Evolutionary conservation across 345 rosid genomes (phyloP), one percentile per base, ranked within the genome.

Genomic region (Populus davidiana): DNA sequence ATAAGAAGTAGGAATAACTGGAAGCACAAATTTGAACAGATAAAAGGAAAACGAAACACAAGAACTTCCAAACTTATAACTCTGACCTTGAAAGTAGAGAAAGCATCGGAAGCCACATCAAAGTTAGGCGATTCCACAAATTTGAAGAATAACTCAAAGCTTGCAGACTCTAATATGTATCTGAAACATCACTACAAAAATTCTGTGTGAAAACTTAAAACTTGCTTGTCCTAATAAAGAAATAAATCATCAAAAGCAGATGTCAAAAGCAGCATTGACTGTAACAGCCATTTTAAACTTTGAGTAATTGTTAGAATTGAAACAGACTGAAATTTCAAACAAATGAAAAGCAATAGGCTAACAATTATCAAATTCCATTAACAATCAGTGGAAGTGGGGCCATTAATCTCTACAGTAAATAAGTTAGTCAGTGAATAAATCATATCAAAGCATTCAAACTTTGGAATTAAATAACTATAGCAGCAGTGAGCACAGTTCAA

Each of bases 51-150:
- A 70, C 76, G 44, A 67, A 77, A 44, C 66, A 75, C 52, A 43
- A 62, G 69, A 78, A 72, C 49, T 75, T 27, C 73, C 73, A 65
- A 72, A 75, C 72, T 73, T 52, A 38, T 14, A 71, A 50, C 44
- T 81, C 87, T 86, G 83, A 93, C 98, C 97, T 95, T 95, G 84
- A 95, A 95, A 80, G 98, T 95, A 75, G 94, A 91, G 86, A 95
- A 93, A 72, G 99, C 96, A 92, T 95, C 99, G 83, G 98, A 93
- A 79, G 98, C 90, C 83, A 93, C 94, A 76, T 95, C 99, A 83
- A 93, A 95, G 85, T 82, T 91, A 18, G 99, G 98, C 86, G 91
- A 79, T 81, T 95, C 98, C 87, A 93, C 96, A 84, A 89, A 95
- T 87, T 95, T 95, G 91, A 95, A 95, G 92, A 93, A 93, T 85